Base-by-base conservation (phyloP, 306 rosid species). In the Vicia sativa region DNA sequence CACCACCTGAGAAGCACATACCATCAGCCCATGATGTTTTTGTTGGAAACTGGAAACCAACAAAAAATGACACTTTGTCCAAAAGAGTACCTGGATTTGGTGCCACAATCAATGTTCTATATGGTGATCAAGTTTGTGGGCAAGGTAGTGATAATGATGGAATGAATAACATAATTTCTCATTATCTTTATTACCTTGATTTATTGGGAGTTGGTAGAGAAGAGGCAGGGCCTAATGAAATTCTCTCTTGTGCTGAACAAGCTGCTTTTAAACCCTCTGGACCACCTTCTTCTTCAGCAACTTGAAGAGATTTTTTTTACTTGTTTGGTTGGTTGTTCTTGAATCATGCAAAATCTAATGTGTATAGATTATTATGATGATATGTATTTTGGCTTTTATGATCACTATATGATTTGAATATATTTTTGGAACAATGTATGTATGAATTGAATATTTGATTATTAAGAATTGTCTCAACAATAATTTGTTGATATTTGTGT, bases 11-110 rank as follows among this genome's bases (percentile, higher is more conserved):
- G 73, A 88, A 88, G 80, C 76, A 86, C 61, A 83, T 85, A 76
- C 97, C 99, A 13, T 88, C 99, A 35, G 73, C 96, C 11, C 99
- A 93, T 18, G 95, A 95, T 46, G 86, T 41, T 28, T 90, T 95
- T 74, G 78, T 87, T 56, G 97, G 97, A 7, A 77, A 80, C 2
- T 95, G 99, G 99, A 90, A 95, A 68, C 99, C 99, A 14, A 90
- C 90, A 41, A 90, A 90, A 82, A 93, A 93, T 16, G 99, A 93
- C 73, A 93, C 97, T 10, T 64, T 85, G 72, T 52, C 84, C 25
- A 90, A 93, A 66, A 81, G 99, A 52, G 65, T 82, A 71, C 97
- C 97, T 11, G 99, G 99, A 15, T 90, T 93, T 62, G 99, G 99
- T 3, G 18, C 97, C 59, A 90, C 99, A 19, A 86, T 90, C 64